Evolutionary conservation across 2,329 filamentous ascomycete genomes (phyloP).

Genomic region (Alternaria gansuensis): DNA sequence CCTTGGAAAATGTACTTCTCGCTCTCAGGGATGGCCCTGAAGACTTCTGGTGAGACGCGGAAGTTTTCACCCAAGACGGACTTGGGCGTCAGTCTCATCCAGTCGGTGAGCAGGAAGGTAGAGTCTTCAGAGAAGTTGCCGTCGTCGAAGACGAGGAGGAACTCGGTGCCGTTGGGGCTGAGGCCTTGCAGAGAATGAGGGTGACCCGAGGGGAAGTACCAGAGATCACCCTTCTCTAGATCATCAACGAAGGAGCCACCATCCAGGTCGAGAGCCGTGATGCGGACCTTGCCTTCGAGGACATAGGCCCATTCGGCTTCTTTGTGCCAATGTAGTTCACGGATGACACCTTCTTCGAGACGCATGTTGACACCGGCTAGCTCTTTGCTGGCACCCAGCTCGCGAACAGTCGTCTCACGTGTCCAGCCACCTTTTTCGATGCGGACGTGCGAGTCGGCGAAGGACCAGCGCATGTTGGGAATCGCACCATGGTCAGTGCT

Average conservation of each 20-base stretch:
- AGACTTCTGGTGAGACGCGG: constrained; percentile 74
- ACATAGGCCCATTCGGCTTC: constrained; percentile 82
- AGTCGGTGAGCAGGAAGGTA: constrained; percentile 77
- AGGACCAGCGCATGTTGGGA: constrained; percentile 74
- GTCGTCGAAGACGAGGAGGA: constrained; percentile 70
- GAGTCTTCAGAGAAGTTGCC: constrained; percentile 70
- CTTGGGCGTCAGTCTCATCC: constrained; percentile 76
- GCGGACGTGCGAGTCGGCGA: constrained; percentile 58
- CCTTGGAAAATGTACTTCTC: constrained; percentile 83
- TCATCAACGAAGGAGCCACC: constrained; percentile 82
- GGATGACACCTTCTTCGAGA: constrained; percentile 74
- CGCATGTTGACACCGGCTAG: constrained; percentile 82
- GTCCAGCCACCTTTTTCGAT: constrained; percentile 79
- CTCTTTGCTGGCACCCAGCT: constrained; percentile 72
- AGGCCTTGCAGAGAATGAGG: constrained; percentile 81
- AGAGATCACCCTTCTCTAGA: constrained; percentile 77
- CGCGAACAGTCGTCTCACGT: constrained; percentile 73
- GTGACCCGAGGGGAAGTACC: constrained; percentile 82
- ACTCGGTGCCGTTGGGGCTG: constrained; percentile 70
- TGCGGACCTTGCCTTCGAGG: constrained; percentile 73
- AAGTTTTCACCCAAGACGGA: constrained; percentile 79
- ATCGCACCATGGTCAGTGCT: constrained; percentile 76
- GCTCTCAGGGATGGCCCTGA: constrained; percentile 70
- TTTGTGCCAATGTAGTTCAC: constrained; percentile 83
- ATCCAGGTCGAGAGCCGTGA: constrained; percentile 77